Evolutionary conservation across 345 rosid genomes (phyloP), one percentile per base, ranked within the genome.

Genomic region (Jatropha curcas): DNA sequence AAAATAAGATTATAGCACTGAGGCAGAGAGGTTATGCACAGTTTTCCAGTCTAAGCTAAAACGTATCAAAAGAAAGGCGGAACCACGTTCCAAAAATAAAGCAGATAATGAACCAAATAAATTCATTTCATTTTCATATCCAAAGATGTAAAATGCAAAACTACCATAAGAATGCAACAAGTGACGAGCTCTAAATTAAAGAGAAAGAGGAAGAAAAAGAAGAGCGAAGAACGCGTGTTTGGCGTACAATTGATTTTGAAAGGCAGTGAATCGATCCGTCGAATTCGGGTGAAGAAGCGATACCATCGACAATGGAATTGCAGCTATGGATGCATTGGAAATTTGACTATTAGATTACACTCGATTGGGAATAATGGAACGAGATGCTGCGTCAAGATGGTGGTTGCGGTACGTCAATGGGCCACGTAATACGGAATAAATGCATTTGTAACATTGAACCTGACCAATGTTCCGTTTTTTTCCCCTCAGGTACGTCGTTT

Each of bases 241-340:
- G 34, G 50, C 61, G 17, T 68, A 68, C 71, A 48, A 52, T 53
- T 68, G 60, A 10, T 34, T 35, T 25, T 30, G n/a, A 12, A 31
- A 7, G 56, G 35, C 24, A 28, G n/a, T 3, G 71, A 68, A 24
- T 46, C 24, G 16, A 53, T 37, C 13, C 24, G 34, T 7, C 31
- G 20, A 51, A 4, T 12, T 11, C 19, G 12, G 67, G 27, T 13
- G 67, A 9, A 62, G 43, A 11, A 30, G 19, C 5, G 60, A 19
- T 19, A 52, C 19, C 16, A 9, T 9, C 25, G 71, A 33, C 17
- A 12, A 34, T 6, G 64, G 24, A 33, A 59, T 16, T 16, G 53
- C 53, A 48, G 53, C 53, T 48, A 5, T 19, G 53, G 53, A 41
- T 41, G 4, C 2, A 13, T 9, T 1, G 45, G 45, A 9, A 41